These are phyloP conservation scores for Chrysosporium keratinophilum DNA, from an alignment of 2,329 filamentous ascomycete species.

Conservation along the genomic window DNA sequence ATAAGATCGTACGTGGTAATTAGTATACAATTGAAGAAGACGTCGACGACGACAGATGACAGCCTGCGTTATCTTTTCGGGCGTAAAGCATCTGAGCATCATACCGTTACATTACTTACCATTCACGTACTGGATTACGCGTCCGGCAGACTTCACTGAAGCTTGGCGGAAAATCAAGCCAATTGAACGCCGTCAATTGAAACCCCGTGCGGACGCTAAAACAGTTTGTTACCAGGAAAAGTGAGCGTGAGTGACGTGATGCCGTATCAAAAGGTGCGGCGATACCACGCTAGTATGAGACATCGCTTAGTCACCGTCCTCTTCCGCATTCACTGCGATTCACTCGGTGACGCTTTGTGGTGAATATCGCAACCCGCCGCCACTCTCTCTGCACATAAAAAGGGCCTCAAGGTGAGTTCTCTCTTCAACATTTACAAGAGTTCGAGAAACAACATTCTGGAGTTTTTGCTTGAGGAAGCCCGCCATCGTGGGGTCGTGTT, in stretches of 20 bases:
- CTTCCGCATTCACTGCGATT: background rate
- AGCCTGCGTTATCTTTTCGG: background rate
- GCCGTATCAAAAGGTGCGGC: background rate
- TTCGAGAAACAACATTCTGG: no score
- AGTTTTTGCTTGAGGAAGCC: background rate
- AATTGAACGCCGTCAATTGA: background rate
- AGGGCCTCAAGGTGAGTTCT: background rate
- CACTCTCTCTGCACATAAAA: no score
- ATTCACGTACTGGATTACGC: slow-evolving; percentile 4
- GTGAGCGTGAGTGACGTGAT: background rate
- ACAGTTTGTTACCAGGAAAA: slow-evolving; percentile 3
- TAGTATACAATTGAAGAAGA: background rate
- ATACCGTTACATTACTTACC: background rate
- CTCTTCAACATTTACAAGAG: background rate
- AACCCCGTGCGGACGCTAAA: background rate
- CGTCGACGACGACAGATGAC: background rate
- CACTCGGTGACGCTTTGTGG: no score
- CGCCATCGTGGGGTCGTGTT: background rate
- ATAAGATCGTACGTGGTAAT: background rate
- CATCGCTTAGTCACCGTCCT: slow-evolving; percentile 4
- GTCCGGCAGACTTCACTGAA: background rate
- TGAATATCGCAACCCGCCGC: no score
- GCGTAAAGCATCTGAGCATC: background rate
- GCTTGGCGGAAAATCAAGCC: background rate
- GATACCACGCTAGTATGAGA: slow-evolving; percentile 1